These are phyloP conservation scores for Globisporangium mamillatum DNA, from an alignment of 352 stramenopile species.

Conservation along the genomic window DNA sequence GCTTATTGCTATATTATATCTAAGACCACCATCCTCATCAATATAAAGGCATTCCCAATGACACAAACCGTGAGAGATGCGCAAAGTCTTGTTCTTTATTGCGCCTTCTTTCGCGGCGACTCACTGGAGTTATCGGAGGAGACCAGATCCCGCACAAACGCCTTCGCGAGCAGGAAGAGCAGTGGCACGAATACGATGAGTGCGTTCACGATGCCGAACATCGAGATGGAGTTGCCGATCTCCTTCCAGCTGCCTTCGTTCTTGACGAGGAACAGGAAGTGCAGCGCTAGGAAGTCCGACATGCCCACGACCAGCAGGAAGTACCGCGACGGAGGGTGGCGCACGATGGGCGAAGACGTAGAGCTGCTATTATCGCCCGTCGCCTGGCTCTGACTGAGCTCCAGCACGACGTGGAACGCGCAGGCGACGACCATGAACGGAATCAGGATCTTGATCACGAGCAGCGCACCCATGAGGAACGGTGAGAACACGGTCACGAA, in stretches of 20 bases:
- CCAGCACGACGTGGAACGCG: slow-evolving; percentile 57
- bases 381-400: slow-evolving; percentile 20
- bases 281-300: slow-evolving; percentile 73
- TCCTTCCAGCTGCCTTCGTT: slow-evolving; percentile 88
- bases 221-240: slow-evolving; percentile 67
- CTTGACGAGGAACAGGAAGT: slow-evolving; percentile 81
- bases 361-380: not conserved
- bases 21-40: slow-evolving; percentile 1
- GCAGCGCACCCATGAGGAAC: slow-evolving; percentile 76
- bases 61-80: not conserved
- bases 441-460: slow-evolving; percentile 81
- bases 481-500: slow-evolving; percentile 83
- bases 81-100: not conserved
- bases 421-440: slow-evolving; percentile 74
- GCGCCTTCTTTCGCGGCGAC: not conserved
- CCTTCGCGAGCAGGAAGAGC: slow-evolving; percentile 27
- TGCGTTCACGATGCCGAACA: slow-evolving; percentile 9
- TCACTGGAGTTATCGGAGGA: too few species aligned
- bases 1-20: not conserved
- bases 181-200: slow-evolving; percentile 21
- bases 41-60: slow-evolving; percentile 1
- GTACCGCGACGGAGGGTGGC: slow-evolving; percentile 40
- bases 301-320: slow-evolving; percentile 81
- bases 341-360: not conserved
- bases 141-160: slow-evolving; percentile 14